These are phyloP conservation scores for Entomophthora muscae DNA, from an alignment of 371 early-diverging fungal genomes.

Conservation along the genomic window DNA sequence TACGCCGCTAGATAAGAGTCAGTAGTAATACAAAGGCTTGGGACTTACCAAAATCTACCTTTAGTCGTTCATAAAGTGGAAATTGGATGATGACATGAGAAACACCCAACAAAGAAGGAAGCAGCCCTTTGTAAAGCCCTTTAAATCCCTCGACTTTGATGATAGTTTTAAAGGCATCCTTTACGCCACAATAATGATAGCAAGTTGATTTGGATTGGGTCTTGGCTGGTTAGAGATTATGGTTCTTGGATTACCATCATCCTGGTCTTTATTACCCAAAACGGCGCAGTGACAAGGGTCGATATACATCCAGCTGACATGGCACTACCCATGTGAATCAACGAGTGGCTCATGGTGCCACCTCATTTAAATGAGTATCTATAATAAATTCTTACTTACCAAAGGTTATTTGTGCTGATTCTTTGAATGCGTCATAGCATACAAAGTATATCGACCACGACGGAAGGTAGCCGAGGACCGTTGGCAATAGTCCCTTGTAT, in stretches of 20 bases:
- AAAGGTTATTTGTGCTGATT: too few species aligned
- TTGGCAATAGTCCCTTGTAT: conserved; percentile 77
- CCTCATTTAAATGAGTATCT: not conserved
- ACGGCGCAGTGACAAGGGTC: conserved; percentile 64
- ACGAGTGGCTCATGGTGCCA: conserved; percentile 14
- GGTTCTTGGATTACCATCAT: conserved; percentile 56
- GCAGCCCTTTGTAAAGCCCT: conserved; percentile 80
- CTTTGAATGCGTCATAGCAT: conserved; percentile 51
- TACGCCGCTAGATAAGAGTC: not conserved
- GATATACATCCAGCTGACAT: conserved; percentile 71
- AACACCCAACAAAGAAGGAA: conserved; percentile 75
- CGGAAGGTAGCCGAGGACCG: conserved; percentile 73
- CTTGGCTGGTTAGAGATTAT: not conserved
- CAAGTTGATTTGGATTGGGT: conserved; percentile 10
- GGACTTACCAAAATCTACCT: conserved; percentile 39
- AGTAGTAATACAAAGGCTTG: conserved; percentile 4
- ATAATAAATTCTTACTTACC: conserved; percentile 12
- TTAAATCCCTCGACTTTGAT: conserved; percentile 43
- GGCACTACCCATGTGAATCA: conserved; percentile 67
- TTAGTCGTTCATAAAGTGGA: conserved; percentile 84
- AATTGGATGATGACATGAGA: conserved; percentile 90
- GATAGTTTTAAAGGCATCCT: conserved; percentile 52
- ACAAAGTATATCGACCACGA: conserved; percentile 88
- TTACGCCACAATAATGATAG: conserved; percentile 48
- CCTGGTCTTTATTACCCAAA: conserved; percentile 88